Percentiles rank a stretch among this genome's conserved stretches.
These are phyloP conservation scores for Gracilariopsis chorda DNA, from an alignment of 23 red algal genomes.

Conservation along the genomic window DNA sequence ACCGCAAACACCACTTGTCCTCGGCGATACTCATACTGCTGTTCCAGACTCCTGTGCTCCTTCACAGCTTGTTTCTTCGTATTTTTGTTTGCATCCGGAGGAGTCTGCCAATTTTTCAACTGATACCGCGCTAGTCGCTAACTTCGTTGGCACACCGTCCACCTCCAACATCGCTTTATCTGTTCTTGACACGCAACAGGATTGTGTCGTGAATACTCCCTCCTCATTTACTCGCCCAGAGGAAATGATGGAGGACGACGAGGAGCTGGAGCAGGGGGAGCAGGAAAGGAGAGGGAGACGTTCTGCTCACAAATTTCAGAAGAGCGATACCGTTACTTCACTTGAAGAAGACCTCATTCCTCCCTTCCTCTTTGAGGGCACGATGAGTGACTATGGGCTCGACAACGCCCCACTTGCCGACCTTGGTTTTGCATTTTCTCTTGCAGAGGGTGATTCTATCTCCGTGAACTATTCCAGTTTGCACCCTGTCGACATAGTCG, in stretches of 20 bases:
- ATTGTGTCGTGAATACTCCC: not conserved
- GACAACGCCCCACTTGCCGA: conserved; percentile 10
- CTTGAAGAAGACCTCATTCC: not conserved
- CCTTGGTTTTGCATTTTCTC: conserved; percentile 13
- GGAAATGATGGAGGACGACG: not conserved
- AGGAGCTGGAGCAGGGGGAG: not conserved
- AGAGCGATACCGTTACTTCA: conserved; percentile 10
- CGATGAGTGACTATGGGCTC: conserved; percentile 21
- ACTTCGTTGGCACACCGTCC: not conserved
- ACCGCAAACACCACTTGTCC: not conserved
- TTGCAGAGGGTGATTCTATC: not conserved
- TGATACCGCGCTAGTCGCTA: not conserved
- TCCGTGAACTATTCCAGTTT: not conserved
- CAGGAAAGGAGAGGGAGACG: no score
- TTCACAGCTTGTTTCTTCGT: not conserved
- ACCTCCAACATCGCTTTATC: not conserved
- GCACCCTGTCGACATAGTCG: not conserved
- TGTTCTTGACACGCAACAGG: not conserved
- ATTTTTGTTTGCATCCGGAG: not conserved
- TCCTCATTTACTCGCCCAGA: not conserved
- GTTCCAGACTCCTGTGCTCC: not conserved
- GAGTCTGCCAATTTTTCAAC: not conserved
- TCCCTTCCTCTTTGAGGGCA: conserved; percentile 33
- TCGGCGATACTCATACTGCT: not conserved
- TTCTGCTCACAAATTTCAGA: conserved; percentile 23